Base-by-base conservation (phyloP, 305 asterid genomes). In the Fraxinus platypoda region DNA sequence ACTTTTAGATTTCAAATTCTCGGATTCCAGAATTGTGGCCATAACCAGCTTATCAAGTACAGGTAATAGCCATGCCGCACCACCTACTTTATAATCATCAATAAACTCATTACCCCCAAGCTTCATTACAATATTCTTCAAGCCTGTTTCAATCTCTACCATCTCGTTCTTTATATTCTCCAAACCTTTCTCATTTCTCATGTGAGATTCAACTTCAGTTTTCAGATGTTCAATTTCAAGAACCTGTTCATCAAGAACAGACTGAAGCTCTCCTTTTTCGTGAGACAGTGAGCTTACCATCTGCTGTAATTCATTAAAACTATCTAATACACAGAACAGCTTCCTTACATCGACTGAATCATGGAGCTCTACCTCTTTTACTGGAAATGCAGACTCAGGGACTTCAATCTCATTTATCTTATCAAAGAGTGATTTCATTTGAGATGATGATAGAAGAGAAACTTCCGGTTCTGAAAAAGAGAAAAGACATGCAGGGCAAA, bases 291-390 rank as follows among this genome's bases (percentile, higher is more conserved):
- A 84, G 87, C 83, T 87, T 43, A 90, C 79, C 89, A 86, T 89
- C 84, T 92, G 86, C 89, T 77, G 88, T 85, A 84, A 86, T 37
- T 52, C 87, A 77, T 80, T 86, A 84, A 89, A 92, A 81, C 84
- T 88, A 84, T 93, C 98, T 84, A 97, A 77, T 77, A 97, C 78
- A 72, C 88, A 91, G 85, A 90, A 91, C 86, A 97, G 90, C 91
- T 95, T 95, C 81, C 90, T 87, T 3, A 88, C 89, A 84, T 84
- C 82, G 28, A 87, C 83, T 37, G 94, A 85, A 87, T 83, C 88
- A 77, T 82, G 81, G 75, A 87, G 80, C 82, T 83, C 87, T 79
- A 41, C 78, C 83, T 91, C 88, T 85, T 86, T 90, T 81, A 76
- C 78, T 13, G 87, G 83, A 77, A 78, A 79, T 46, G 80, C 91